Evolutionary conservation across 2,329 filamentous ascomycete species (phyloP).

Genomic region (Alternaria brassicae): DNA sequence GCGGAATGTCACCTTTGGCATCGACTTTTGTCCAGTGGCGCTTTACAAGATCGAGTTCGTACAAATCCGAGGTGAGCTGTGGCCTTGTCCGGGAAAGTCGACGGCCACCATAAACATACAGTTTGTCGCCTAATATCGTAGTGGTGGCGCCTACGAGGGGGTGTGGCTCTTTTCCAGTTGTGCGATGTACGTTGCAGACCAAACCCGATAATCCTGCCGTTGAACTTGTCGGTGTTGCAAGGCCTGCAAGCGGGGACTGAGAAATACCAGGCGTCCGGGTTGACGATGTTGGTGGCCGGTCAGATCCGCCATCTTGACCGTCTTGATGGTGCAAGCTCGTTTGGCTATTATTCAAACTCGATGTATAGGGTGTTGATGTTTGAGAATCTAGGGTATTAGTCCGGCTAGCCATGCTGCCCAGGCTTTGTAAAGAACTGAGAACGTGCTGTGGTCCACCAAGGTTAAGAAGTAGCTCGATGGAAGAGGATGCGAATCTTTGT

Average conservation of each 20-base stretch:
- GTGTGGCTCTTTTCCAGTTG: conserved; percentile 89
- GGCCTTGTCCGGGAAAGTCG: conserved; percentile 84
- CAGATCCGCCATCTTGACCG: conserved; percentile 51
- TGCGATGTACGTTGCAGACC: conserved; percentile 76
- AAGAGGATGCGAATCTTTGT: conserved; percentile 47
- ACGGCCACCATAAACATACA: conserved; percentile 95
- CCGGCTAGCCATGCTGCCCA: conserved; percentile 54
- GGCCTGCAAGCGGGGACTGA: conserved; percentile 53
- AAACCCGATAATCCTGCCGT: conserved; percentile 70
- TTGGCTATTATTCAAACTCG: conserved; percentile 56
- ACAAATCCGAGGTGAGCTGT: conserved; percentile 86
- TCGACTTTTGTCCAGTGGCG: conserved; percentile 94
- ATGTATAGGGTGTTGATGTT: conserved; percentile 52
- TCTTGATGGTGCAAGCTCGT: conserved; percentile 55
- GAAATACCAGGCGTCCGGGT: conserved; percentile 54
- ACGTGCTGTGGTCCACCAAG: conserved; percentile 22
- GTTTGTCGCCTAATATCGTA: conserved; percentile 90
- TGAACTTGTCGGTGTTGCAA: conserved; percentile 51
- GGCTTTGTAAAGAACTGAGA: conserved; percentile 34
- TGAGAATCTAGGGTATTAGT: conserved; percentile 58
- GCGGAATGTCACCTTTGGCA: conserved; percentile 81
- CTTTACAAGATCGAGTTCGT: conserved; percentile 88
- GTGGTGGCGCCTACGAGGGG: conserved; percentile 94
- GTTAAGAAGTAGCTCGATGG: conserved; percentile 38
- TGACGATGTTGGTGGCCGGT: conserved; percentile 43